Base-by-base conservation (phyloP, 331 rosid genomes). In the Malus hybrid region DNA sequence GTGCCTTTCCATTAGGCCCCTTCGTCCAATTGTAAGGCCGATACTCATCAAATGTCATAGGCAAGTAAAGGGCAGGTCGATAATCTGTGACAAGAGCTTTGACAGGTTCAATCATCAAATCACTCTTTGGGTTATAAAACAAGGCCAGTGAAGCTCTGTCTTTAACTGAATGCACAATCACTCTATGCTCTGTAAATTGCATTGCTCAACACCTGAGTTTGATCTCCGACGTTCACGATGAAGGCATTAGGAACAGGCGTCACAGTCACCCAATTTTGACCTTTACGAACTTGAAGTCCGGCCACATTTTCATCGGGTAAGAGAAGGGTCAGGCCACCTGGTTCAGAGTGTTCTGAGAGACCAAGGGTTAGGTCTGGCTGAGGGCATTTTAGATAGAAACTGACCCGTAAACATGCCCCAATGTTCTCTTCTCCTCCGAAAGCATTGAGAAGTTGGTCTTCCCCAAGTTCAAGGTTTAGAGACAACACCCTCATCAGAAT, bases 361-460 rank as follows among this genome's bases (percentile, higher is more conserved):
- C 99, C 99, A 3, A 94, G 81, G 15, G 99, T 91, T 6, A 90
- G 90, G 77, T 94, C 95, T 4, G 99, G 99, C 48, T 94, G 96
- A 0, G 99, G 99, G n/a, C 99, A 94, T 39, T 85, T 90, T 13
- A 97, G 97, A 10, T 88, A 94, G 73, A 87, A 87, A 67, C 89
- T 94, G 20, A 85, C 93, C 86, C 99, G 88, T 57, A 94, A 62
- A 71, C 97, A 92, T 33, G 85, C 97, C 63, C 97, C 99, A 52
- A 85, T 6, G 1, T 87, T 83, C 3, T 77, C 60, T 24, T 90
- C 91, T 48, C 96, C 99, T 34, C 99, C 99, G 78, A 91, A 90
- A 62, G 90, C 86, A 10, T 90, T 85, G 1, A 77, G 16, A 5
- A 94, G 90, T 10, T 27, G 72, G 59, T 91, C 88, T 66, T 90